Percentiles rank a stretch among this genome's conserved stretches.
These are phyloP conservation scores for Tylopilus intermedius DNA, from an alignment of 768 basidiomycete genomes.

Conservation along the genomic window DNA sequence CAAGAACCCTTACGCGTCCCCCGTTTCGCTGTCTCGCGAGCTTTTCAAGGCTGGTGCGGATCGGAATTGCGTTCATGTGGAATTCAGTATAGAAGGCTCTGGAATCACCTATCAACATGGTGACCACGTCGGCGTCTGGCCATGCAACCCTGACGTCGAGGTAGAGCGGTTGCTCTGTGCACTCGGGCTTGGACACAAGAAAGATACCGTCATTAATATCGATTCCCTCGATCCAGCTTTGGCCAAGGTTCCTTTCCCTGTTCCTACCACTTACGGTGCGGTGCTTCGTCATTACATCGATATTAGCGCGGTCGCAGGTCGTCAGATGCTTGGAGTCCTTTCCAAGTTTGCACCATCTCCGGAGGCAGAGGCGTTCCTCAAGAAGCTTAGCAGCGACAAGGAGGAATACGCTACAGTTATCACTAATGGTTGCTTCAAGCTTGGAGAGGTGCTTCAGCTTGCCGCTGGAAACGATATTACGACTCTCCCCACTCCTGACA, in stretches of 20 bases:
- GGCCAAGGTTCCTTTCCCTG: conserved; percentile 98
- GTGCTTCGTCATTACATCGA: conserved; percentile 97
- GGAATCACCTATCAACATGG: conserved; percentile 99
- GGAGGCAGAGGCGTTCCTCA: conserved; percentile 68
- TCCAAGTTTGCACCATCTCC: conserved; percentile 85
- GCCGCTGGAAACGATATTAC: conserved; percentile 76
- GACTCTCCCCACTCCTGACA: conserved; percentile 54
- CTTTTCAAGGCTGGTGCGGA: conserved; percentile 71
- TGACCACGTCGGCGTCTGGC: conserved; percentile 97
- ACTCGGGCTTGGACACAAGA: conserved; percentile 78
- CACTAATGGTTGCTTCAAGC: conserved; percentile 77
- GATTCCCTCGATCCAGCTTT: conserved; percentile 97
- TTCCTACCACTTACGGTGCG: conserved; percentile 89
- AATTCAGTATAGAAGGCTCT: conserved; percentile 89
- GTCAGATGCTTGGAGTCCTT: conserved; percentile 85
- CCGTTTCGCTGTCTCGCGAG: conserved; percentile 71
- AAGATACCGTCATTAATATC: conserved; percentile 81
- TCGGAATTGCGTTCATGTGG: conserved; percentile 92
- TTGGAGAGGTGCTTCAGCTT: conserved; percentile 89
- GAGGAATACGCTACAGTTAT: conserved; percentile 79
- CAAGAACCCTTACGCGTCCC: conserved; percentile 94
- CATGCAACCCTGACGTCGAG: conserved; percentile 87
- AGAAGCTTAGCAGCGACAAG: conserved; percentile 80
- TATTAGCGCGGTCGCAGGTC: conserved; percentile 89
- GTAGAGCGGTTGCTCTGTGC: conserved; percentile 84